Evolutionary conservation across 163 green algal genomes (phyloP), one percentile per base, ranked within the genome.

Genomic region (Smithsoniella earleae): DNA sequence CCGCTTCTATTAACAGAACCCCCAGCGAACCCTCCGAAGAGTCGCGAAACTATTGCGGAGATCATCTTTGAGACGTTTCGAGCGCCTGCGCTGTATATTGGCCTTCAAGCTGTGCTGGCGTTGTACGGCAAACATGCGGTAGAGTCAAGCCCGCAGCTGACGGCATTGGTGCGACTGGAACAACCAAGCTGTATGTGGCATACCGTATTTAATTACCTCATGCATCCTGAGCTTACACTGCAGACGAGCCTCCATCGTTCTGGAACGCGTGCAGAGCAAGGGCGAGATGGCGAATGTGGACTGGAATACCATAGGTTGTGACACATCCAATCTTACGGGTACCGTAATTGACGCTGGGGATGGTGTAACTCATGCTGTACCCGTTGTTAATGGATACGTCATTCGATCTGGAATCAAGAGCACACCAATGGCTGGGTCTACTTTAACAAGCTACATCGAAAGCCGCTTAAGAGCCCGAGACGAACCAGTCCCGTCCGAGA

Each of bases 321-420:
- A 20, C 33, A 74, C 46, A 62, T 74, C 3, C 27, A 40, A 52
- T 31, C 75, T 90, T 74, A 89, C 89, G 1, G 89, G 89, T 16
- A 81, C 81, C 30, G 89, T 95, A 54, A 77, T 94, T 8, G 89
- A 95, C 64, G 82, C 74, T 8, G 89, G 89, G 2, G 86, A 93
- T 27, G 86, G 86, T 36, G 78, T 82, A n/a, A 92, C 89, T 1
- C 80, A 88, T 74, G 79, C 90, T 25, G 87, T 94, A 2, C 89
- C 89, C 0, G 83, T 95, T 18, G 79, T 83, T 20, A 87, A 95
- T 34, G 89, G 89, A 30, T 92, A 86, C 75, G 87, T 94, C 16
- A 79, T 95, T 10, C 76, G 78, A 25, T 77, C 63, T 27, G 78
- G 73, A 66, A 88, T 89, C 45, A 80, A 82, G 45, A 83, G 66